A percentile compares a stretch with the other conserved stretches of the same genome.
Conservation (phyloP, 164 flowering plant species). For the Aristolochia contorta region DNA sequence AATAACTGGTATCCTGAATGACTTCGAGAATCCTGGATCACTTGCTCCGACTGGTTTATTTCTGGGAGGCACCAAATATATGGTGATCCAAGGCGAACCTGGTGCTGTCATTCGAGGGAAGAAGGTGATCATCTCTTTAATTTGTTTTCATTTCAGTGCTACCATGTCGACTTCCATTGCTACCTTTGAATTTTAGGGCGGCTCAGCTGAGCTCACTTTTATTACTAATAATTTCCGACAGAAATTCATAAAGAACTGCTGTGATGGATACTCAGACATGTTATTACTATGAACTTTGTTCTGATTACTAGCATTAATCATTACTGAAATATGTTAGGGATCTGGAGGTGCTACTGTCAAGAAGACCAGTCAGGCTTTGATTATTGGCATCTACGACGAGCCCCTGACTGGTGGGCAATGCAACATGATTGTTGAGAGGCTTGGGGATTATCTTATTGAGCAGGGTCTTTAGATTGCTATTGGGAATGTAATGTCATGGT, state of each 20-base stretch:
- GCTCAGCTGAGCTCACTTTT: too few relatives aligned
- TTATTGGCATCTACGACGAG: slow-evolving; percentile 17
- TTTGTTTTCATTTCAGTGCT: neutral
- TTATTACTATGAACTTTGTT: too few relatives aligned
- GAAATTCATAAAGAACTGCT: too few relatives aligned
- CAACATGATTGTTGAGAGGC: slow-evolving; percentile 19
- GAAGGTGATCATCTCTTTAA: slow-evolving; percentile 11
- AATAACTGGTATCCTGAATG: slow-evolving; percentile 8
- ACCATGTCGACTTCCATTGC: neutral
- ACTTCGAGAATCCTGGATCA: slow-evolving; percentile 8
- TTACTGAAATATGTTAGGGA: slow-evolving; percentile 2
- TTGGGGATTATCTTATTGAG: slow-evolving; percentile 16
- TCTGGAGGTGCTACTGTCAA: slow-evolving; percentile 16
- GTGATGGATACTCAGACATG: too few relatives aligned
- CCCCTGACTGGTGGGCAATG: slow-evolving; percentile 16
- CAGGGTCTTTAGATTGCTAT: slow-evolving; percentile 12
- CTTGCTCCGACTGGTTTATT: slow-evolving; percentile 10
- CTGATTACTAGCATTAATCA: too few relatives aligned
- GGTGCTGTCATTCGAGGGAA: slow-evolving; percentile 13
- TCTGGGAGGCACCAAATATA: slow-evolving; percentile 9
- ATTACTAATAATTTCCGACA: neutral
- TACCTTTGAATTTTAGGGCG: neutral
- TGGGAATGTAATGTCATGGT: slow-evolving; percentile 3
- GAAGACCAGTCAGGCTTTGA: slow-evolving; percentile 14
- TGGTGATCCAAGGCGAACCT: slow-evolving; percentile 11